Percentiles rank a stretch among this genome's conserved stretches.
Evolutionary conservation across 768 basidiomycete species (phyloP).

Genomic region (Lactifluus subvellereus): DNA sequence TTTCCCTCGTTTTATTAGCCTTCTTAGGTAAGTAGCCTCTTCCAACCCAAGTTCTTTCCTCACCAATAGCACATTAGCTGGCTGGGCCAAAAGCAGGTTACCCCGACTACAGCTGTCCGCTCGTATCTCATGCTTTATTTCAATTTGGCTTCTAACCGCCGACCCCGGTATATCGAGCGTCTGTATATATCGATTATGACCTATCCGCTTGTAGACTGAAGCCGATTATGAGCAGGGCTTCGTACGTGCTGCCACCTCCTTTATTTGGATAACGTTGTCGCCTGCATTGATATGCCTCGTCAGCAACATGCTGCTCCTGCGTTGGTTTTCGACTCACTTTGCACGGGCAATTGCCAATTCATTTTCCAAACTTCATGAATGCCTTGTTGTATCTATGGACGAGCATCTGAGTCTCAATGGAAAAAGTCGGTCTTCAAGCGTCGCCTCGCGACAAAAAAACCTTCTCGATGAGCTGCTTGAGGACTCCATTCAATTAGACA

Average conservation of each 20-base stretch:
- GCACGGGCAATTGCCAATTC: constrained; percentile 35
- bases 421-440: constrained; percentile 13
- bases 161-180: constrained; percentile 34
- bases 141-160: constrained; percentile 41
- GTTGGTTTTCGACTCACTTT: constrained; percentile 41
- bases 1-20: constrained; percentile 37
- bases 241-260: constrained; percentile 29
- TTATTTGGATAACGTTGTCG: constrained; percentile 39
- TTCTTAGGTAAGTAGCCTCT: constrained; percentile 33
- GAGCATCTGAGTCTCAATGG: constrained; percentile 27
- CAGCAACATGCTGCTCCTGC: constrained; percentile 35
- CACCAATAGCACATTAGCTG: constrained; percentile 29
- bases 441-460: constrained; percentile 25
- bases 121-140: constrained; percentile 44
- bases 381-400: constrained; percentile 31
- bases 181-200: constrained; percentile 11
- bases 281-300: constrained; percentile 36
- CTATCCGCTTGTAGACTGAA: not conserved
- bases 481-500: constrained; percentile 36
- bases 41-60: not conserved
- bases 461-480: constrained; percentile 29
- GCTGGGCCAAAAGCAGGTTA: constrained; percentile 40
- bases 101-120: constrained; percentile 40
- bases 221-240: constrained; percentile 26
- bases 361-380: constrained; percentile 33